Evolutionary conservation across 2,329 filamentous ascomycete species (phyloP), one percentile per base, ranked within the genome.

Genomic region (Amesomyces nigricolor): DNA sequence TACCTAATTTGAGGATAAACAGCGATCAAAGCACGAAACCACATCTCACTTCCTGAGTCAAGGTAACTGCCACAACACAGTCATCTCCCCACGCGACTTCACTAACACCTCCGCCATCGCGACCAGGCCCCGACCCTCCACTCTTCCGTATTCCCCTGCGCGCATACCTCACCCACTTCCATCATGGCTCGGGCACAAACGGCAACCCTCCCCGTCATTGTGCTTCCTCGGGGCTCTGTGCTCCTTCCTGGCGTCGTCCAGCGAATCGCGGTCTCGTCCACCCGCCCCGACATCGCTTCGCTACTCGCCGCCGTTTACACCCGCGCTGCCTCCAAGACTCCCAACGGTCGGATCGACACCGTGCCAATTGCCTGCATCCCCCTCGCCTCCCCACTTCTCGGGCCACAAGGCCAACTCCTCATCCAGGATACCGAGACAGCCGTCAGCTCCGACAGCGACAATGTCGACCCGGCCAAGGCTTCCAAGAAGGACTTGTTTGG

Each of bases 361-460:
- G 83, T 96, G 63, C 85, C 88, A 8, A 85, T 97, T 62, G 90
- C 88, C 51, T 97, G 92, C 70, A 85, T 97, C 53, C 94, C 94
- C 17, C 77, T 96, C 58, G 86, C 79, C 61, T 94, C 89, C 48
- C 85, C 86, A 4, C 79, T 86, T 22, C 78, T 96, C 26, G 85
- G 84, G 56, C 78, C 80, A 29, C 84, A 89, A 66, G 91, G 91
- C 44, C 86, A 91, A 70, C 80, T 84, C 55, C 77, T 95, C 61
- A 80, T 95, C 53, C 82, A 87, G 52, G 79, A 85, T 66, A 81
- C 79, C 39, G 79, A 80, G 22, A 73, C 76, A 40, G 76, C 77
- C 60, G 75, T 78, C 61, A 70, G 71, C 43, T 62, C 68, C 19
- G 72, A 74, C 55, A 68, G 70, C 39, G 69, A 73, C 17, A 76